phyloP scores from a whole-genome alignment of 208 protist genomes.

The Blechomonas ayalai region DNA sequence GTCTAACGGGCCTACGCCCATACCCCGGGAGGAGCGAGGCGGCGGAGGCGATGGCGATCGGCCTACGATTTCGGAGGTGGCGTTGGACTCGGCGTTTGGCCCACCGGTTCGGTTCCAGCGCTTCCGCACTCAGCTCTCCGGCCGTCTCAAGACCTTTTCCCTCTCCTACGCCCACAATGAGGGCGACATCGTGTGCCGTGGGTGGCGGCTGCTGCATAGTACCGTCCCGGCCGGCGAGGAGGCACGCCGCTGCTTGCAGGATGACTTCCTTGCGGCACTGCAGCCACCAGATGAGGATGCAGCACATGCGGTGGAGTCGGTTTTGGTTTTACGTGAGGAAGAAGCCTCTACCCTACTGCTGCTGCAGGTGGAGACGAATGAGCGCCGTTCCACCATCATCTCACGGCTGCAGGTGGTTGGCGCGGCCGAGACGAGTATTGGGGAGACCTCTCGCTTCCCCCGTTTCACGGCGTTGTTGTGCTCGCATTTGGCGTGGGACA shows the following conservation, averaged over 20 bases:
- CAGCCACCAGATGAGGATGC: constrained; percentile 34
- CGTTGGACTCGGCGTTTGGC: too few species aligned
- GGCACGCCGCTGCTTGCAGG: constrained; percentile 32
- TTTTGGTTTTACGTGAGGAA: constrained; percentile 16
- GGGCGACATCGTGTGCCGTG: constrained; percentile 59
- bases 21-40: too few species aligned
- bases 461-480: constrained; percentile 31
- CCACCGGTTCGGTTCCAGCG: constrained; percentile 20
- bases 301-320: constrained; percentile 19
- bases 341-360: constrained; percentile 44
- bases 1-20: too few species aligned
- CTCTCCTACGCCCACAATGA: constrained; percentile 61
- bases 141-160: constrained; percentile 50
- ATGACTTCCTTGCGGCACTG: constrained; percentile 53
- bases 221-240: constrained; percentile 6
- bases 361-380: constrained; percentile 65
- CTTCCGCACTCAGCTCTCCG: constrained; percentile 9
- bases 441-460: constrained; percentile 29
- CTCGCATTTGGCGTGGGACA: constrained; percentile 22
- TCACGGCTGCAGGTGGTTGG: constrained; percentile 18
- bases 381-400: constrained; percentile 36
- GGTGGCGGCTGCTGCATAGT: constrained; percentile 55
- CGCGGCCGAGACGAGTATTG: constrained; percentile 9
- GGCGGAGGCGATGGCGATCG: too few species aligned
- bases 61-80: too few species aligned